phyloP scores from a whole-genome alignment of 352 stramenopile genomes.

The Phytopythium litorale region DNA sequence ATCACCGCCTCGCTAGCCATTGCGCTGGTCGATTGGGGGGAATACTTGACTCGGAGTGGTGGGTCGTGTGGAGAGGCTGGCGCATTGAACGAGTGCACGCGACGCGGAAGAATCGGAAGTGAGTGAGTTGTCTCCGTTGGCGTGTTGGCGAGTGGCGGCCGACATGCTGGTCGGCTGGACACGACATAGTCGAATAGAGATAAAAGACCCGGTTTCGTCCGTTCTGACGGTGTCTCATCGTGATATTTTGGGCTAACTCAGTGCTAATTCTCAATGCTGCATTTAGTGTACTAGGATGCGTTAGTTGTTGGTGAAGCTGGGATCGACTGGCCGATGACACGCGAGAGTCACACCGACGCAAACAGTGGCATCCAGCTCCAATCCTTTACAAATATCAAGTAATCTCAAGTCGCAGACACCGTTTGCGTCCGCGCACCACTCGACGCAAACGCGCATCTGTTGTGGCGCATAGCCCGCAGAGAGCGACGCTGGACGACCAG shows the following conservation, averaged over 20 bases:
- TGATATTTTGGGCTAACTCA: neutral
- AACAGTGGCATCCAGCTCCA: neutral
- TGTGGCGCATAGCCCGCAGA: neutral
- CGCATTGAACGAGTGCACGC: constrained; percentile 4
- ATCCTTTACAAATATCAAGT: neutral
- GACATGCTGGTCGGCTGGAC: neutral
- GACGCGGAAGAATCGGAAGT: constrained; percentile 14
- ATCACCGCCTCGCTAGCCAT: constrained; percentile 18
- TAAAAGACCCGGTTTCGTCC: neutral
- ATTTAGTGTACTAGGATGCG: neutral
- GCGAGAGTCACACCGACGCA: neutral
- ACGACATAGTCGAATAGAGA: neutral
- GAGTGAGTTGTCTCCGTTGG: constrained; percentile 8
- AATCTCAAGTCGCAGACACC: neutral
- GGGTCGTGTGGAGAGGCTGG: constrained; percentile 1
- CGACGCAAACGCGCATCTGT: constrained; percentile 2
- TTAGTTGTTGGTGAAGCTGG: neutral
- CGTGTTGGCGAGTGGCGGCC: too few relatives aligned
- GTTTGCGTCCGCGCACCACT: neutral
- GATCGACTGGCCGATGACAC: neutral
- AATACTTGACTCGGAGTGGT: neutral
- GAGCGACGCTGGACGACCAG: neutral
- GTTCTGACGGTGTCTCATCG: neutral
- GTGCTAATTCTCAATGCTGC: neutral
- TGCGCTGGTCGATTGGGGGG: constrained; percentile 1